Evolutionary conservation across 805 yeast species (phyloP), one percentile per base, ranked within the genome.

Genomic region (Zygosaccharomyces siamensis): DNA sequence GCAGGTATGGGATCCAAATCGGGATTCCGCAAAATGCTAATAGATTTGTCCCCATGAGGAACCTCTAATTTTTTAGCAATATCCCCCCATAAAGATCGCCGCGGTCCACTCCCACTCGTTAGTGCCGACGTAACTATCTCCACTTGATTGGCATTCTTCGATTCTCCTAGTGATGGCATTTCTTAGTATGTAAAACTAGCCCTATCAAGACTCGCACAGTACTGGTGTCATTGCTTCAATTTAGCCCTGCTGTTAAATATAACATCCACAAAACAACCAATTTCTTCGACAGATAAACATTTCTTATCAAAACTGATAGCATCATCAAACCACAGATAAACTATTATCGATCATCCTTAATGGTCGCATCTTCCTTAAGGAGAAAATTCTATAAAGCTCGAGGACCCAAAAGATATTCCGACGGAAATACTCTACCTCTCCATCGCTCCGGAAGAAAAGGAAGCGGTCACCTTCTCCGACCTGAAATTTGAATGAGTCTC

Each of bases 1-100:
- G 50, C 59, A 7, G 69, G 67, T 8, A 71, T 68, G 8, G 75
- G 74, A 33, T 69, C 70, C 39, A 71, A 50, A 53, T 72, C 76
- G 39, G 64, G 60, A 49, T 71, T 72, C 20, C 73, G 66, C 46
- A 67, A 49, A n/a, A 56, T 48, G 28, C 68, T 68, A 10, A 65
- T 56, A 7, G 58, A 59, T 18, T 58, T 56, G 18, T 51, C 61
- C 40, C 61, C 64, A 35, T 59, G 56, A 21, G 71, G 64, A 14
- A 60, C 62, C 41, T 63, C 58, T 40, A 66, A 46, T 45, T 47
- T 54, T 21, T 40, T 44, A 50, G 54, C 46, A 47, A 49, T 20
- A 40, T 27, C 24, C 18, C 18, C 44, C 44, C 44, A 41, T 16
- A 16, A 4, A 24, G 44, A 27, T 10, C 12, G 28, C 24, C 18